phyloP scores from a whole-genome alignment of 2,329 filamentous ascomycete genomes.

The Alternaria viburni region DNA sequence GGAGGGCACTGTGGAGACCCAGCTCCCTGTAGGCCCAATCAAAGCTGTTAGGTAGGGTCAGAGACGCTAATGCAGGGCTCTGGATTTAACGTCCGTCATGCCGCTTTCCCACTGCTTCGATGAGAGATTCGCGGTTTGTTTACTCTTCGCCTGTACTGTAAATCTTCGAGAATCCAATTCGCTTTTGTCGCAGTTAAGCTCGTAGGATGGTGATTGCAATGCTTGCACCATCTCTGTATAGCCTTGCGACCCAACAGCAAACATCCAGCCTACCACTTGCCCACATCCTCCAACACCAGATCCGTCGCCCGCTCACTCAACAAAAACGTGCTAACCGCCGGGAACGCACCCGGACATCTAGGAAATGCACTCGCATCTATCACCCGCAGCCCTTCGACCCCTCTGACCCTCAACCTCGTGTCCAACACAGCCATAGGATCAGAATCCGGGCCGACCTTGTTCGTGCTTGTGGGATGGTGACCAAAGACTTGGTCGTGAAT shows the following conservation, averaged over 20 bases:
- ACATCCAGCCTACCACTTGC: background rate
- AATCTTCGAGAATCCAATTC: background rate
- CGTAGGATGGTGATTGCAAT: background rate
- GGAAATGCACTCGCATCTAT: conserved; percentile 36
- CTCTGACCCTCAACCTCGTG: conserved; percentile 46
- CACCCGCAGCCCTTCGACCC: conserved; percentile 59
- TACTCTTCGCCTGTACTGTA: background rate
- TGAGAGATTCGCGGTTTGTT: background rate
- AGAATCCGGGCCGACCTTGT: conserved; percentile 30
- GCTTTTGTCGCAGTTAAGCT: background rate
- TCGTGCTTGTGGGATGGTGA: conserved; percentile 26
- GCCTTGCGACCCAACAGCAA: background rate
- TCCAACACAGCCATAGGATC: conserved; percentile 45
- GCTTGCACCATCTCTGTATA: background rate
- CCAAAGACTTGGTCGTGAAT: conserved; percentile 27
- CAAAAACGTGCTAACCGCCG: conserved; percentile 57
- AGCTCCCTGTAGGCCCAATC: background rate
- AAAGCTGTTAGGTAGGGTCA: background rate
- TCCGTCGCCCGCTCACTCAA: conserved; percentile 27
- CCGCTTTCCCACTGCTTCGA: background rate
- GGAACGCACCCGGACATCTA: conserved; percentile 57
- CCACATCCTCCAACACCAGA: conserved; percentile 25
- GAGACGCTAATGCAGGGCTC: conserved; percentile 16
- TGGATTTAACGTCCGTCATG: background rate
- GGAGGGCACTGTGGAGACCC: background rate